Evolutionary conservation across 2,329 filamentous ascomycete species (phyloP).

Genomic region (Aureobasidium sp.): DNA sequence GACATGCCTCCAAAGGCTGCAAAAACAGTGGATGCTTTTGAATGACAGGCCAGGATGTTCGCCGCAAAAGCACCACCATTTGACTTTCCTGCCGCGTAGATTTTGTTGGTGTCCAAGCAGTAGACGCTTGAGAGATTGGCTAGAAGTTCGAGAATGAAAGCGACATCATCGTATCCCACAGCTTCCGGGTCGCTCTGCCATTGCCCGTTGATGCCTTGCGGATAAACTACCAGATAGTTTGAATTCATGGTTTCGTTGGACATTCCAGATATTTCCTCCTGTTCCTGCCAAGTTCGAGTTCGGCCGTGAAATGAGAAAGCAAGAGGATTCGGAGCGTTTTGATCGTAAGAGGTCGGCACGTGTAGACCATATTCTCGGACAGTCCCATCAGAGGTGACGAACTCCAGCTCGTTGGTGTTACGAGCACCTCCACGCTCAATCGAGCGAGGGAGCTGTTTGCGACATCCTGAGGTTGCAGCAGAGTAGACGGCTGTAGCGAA

Average conservation of each 20-base stretch:
- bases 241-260: constrained; percentile 50
- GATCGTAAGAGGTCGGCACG: constrained; percentile 44
- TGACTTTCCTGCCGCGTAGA: constrained; percentile 56
- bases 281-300: constrained; percentile 38
- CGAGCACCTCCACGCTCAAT: constrained; percentile 27
- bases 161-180: constrained; percentile 44
- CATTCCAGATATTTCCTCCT: constrained; percentile 51
- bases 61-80: constrained; percentile 60
- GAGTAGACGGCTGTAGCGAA: neutral
- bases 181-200: constrained; percentile 51
- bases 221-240: constrained; percentile 50
- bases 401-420: constrained; percentile 26
- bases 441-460: constrained; percentile 23
- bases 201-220: constrained; percentile 40
- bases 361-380: constrained; percentile 42
- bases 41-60: constrained; percentile 51
- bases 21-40: constrained; percentile 45
- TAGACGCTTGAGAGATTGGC: constrained; percentile 42
- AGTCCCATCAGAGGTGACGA: constrained; percentile 25
- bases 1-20: constrained; percentile 58
- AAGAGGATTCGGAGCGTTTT: constrained; percentile 41
- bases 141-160: constrained; percentile 48
- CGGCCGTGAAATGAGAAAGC: constrained; percentile 58
- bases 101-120: constrained; percentile 47
- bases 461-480: constrained; percentile 28